Evolutionary conservation across 225 moss, liverwort and hornwort species (phyloP).

Genomic region (Sphagnum tenellum): DNA sequence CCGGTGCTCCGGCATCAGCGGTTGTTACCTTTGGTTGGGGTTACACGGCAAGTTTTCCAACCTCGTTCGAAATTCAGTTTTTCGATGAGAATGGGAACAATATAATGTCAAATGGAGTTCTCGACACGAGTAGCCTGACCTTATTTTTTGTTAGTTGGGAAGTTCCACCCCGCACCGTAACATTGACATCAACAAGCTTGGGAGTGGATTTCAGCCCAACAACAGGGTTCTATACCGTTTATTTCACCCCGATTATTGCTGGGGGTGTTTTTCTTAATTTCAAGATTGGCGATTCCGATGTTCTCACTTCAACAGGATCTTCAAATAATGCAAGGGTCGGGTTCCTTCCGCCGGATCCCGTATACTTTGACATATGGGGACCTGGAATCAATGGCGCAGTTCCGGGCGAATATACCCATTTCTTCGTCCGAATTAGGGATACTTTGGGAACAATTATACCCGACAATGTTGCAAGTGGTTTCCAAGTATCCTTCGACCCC

Average conservation of each 20-base stretch:
- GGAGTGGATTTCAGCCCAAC: conserved; percentile 11
- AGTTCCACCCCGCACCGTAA: conserved; percentile 14
- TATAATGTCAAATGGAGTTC: conserved; percentile 31
- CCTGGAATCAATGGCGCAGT: conserved; percentile 43
- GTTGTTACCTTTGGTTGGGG: not conserved
- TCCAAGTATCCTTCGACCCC: too few species aligned
- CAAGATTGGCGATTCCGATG: conserved; percentile 15
- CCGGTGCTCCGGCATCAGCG: too few species aligned
- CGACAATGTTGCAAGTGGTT: too few species aligned
- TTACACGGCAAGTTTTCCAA: conserved; percentile 22
- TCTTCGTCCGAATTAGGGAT: conserved; percentile 28
- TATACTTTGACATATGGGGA: conserved; percentile 43
- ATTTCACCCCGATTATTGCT: conserved; percentile 17
- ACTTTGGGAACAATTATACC: conserved; percentile 18
- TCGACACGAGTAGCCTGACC: conserved; percentile 16
- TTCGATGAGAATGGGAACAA: conserved; percentile 43
- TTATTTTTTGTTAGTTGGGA: conserved; percentile 26
- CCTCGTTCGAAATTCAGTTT: conserved; percentile 32
- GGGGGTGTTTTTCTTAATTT: conserved; percentile 25
- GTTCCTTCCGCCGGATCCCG: conserved; percentile 17
- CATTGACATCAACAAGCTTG: conserved; percentile 16
- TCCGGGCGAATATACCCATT: conserved; percentile 21
- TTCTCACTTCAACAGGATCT: conserved; percentile 19
- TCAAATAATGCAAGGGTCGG: conserved; percentile 23
- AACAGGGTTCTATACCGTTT: conserved; percentile 16